These are phyloP conservation scores for Nannizzia gypsea DNA, from an alignment of 2,329 filamentous ascomycete genomes.

Conservation along the genomic window DNA sequence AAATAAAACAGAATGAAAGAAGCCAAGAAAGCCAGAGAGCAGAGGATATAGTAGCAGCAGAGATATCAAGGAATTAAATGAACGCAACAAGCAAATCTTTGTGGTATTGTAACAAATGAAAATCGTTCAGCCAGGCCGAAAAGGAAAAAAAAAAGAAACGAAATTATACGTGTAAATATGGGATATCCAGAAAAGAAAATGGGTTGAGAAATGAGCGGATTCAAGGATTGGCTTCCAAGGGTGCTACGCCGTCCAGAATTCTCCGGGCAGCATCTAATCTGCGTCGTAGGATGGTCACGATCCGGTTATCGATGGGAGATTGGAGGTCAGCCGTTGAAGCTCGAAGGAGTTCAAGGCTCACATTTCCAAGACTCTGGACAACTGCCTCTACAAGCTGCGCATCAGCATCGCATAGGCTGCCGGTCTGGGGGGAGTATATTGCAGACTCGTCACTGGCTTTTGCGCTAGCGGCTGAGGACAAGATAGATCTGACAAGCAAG, in stretches of 20 bases:
- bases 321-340: constrained; percentile 27
- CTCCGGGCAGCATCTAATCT: constrained; percentile 63
- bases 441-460: constrained; percentile 10
- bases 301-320: constrained; percentile 44
- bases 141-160: constrained; percentile 29
- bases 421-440: constrained; percentile 23
- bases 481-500: constrained; percentile 6
- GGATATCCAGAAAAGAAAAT: constrained; percentile 5
- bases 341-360: constrained; percentile 41
- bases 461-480: constrained; percentile 2
- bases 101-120: constrained; percentile 1
- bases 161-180: neutral
- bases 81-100: neutral
- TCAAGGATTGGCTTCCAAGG: constrained; percentile 1
- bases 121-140: constrained; percentile 23
- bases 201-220: too few relatives aligned
- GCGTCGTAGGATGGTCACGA: constrained; percentile 52
- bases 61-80: neutral
- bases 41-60: neutral
- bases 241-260: constrained; percentile 52
- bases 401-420: constrained; percentile 41
- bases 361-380: constrained; percentile 38
- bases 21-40: constrained; percentile 9
- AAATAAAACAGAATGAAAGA: neutral
- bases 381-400: constrained; percentile 46